Conservation (phyloP, 2,329 filamentous ascomycete genomes). For the Cladosporium sp. region DNA sequence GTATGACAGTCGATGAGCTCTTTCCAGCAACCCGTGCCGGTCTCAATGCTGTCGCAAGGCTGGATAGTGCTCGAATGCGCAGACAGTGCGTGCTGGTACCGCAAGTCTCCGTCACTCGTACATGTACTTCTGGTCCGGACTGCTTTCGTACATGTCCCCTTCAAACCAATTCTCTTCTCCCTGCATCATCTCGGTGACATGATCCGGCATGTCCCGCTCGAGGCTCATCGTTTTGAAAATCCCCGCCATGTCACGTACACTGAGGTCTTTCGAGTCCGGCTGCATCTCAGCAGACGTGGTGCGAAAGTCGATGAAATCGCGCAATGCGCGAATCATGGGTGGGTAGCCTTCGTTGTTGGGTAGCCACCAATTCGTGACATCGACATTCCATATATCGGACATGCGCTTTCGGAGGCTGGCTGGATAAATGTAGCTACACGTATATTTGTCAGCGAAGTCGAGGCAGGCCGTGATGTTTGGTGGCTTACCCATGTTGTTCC, state of each 20-base stretch:
- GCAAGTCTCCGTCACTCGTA: constrained; percentile 3
- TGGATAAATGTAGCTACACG: constrained; percentile 73
- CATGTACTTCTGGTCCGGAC: constrained; percentile 6
- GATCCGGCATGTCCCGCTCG: constrained; percentile 10
- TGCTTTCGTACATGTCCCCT: constrained; percentile 13
- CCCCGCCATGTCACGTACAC: constrained; percentile 32
- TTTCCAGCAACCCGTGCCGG: too few relatives aligned
- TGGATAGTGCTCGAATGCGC: too few relatives aligned
- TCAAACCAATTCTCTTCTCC: constrained; percentile 8
- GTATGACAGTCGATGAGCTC: too few relatives aligned
- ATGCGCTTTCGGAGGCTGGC: constrained; percentile 68
- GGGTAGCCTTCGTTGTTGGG: constrained; percentile 73
- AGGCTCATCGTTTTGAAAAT: constrained; percentile 35
- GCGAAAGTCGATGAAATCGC: constrained; percentile 60
- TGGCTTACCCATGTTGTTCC: constrained; percentile 69
- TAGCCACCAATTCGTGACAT: constrained; percentile 81
- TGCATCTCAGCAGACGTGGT: constrained; percentile 22
- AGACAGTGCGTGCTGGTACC: not conserved
- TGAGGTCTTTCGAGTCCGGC: constrained; percentile 17
- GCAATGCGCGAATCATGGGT: constrained; percentile 68
- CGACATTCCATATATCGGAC: constrained; percentile 68
- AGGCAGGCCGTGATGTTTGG: not conserved
- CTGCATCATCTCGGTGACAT: constrained; percentile 11
- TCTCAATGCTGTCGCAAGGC: too few relatives aligned
- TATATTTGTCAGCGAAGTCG: constrained; percentile 12